phyloP scores from a whole-genome alignment of 495 filamentous ascomycete genomes.

The Mytilinidion resinicola region DNA sequence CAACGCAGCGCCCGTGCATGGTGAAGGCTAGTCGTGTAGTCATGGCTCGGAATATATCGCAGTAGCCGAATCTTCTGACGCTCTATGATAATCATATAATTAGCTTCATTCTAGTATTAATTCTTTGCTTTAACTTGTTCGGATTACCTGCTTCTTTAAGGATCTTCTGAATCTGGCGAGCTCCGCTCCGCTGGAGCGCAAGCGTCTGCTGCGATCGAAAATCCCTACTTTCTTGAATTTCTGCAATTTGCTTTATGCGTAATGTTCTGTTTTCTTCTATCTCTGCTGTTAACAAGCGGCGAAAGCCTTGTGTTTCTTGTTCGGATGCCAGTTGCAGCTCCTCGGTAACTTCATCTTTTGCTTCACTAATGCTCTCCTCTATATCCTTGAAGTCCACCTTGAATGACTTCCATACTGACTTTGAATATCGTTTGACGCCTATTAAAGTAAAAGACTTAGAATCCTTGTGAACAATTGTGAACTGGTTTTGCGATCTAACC shows the following conservation, averaged over 20 bases:
- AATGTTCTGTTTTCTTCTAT: conserved; percentile 17
- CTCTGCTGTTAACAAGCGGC: conserved; percentile 11
- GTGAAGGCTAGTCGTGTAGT: conserved; percentile 11
- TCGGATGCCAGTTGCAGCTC: conserved; percentile 20
- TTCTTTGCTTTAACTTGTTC: background rate
- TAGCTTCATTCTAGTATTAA: conserved; percentile 7
- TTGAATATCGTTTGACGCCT: conserved; percentile 20
- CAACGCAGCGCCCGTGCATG: conserved; percentile 7
- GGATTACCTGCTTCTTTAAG: conserved; percentile 18
- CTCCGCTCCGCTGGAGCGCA: conserved; percentile 6
- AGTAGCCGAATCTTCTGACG: conserved; percentile 19
- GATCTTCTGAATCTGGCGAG: conserved; percentile 20
- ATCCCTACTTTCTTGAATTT: conserved; percentile 11
- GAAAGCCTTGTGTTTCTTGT: conserved; percentile 12
- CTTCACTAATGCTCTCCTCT: conserved; percentile 17
- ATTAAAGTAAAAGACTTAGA: conserved; percentile 7
- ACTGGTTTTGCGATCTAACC: conserved; percentile 10
- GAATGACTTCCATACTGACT: conserved; percentile 22
- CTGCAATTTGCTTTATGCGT: conserved; percentile 6
- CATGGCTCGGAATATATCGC: conserved; percentile 12
- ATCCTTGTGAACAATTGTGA: conserved; percentile 2
- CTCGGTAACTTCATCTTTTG: conserved; percentile 18
- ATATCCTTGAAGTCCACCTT: conserved; percentile 17
- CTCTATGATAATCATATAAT: conserved; percentile 12
- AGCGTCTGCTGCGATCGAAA: conserved; percentile 12